phyloP scores from a whole-genome alignment of 306 rosid genomes.

The Cucumis melo region DNA sequence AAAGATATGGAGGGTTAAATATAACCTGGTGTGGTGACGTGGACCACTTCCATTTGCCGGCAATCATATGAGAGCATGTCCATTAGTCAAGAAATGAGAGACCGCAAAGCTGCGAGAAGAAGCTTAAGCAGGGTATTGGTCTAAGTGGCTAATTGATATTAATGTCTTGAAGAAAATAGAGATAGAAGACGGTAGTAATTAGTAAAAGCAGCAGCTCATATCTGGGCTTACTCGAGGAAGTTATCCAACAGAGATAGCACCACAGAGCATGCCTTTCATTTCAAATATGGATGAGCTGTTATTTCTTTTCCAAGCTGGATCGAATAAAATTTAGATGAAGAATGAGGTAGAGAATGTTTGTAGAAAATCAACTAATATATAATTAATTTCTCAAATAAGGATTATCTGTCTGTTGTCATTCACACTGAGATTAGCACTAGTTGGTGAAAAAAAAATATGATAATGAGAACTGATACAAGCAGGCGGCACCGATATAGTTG shows the following conservation, averaged over 20 bases:
- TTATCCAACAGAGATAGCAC: background rate
- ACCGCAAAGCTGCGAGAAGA: background rate
- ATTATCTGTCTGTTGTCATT: conserved; percentile 33
- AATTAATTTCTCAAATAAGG: conserved; percentile 27
- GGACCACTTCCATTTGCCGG: conserved; percentile 8
- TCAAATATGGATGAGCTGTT: background rate
- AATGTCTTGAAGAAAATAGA: no score
- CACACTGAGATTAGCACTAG: conserved; percentile 39
- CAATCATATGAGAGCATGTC: background rate
- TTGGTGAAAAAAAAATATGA: conserved; percentile 1
- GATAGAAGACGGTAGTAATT: background rate
- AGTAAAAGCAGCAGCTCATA: background rate
- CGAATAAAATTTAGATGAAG: conserved; percentile 5
- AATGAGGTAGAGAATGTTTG: conserved; percentile 22
- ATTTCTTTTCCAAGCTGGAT: background rate
- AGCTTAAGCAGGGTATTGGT: background rate
- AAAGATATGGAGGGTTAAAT: background rate
- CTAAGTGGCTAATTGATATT: background rate
- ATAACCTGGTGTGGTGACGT: conserved; percentile 1
- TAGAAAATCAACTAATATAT: conserved; percentile 13
- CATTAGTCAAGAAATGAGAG: background rate
- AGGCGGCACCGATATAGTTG: conserved; percentile 32
- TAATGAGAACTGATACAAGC: conserved; percentile 29
- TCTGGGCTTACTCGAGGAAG: background rate
- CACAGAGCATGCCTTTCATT: background rate